A percentile compares a stretch with the other conserved stretches of the same genome.
Evolutionary conservation across 129 eudicot species (phyloP).

Genomic region (Cynara cardunculus): DNA sequence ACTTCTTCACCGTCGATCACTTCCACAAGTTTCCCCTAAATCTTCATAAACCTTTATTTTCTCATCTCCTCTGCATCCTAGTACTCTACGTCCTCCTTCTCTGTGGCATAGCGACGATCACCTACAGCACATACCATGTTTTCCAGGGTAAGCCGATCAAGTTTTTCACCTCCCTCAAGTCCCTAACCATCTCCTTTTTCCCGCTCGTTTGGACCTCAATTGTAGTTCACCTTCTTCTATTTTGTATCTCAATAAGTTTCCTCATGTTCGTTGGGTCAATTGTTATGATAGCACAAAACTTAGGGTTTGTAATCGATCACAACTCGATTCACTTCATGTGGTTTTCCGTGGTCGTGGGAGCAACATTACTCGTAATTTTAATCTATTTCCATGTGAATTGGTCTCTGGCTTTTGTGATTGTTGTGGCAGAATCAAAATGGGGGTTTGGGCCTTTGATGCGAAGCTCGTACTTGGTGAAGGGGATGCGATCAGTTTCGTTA

Average conservation of each 20-base stretch:
- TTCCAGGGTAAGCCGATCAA: constrained; percentile 47
- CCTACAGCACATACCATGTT: constrained; percentile 45
- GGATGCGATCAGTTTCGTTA: constrained; percentile 37
- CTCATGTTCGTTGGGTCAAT: not conserved
- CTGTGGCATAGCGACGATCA: constrained; percentile 36
- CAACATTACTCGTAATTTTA: not conserved
- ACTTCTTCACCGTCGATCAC: not conserved
- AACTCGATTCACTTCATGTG: constrained; percentile 9
- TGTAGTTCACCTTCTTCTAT: not conserved
- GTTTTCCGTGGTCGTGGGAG: not conserved
- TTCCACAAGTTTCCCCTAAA: not conserved
- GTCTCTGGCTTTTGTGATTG: constrained; percentile 37
- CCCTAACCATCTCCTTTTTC: constrained; percentile 28
- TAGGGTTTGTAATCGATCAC: constrained; percentile 26
- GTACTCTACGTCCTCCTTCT: constrained; percentile 21
- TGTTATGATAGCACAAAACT: not conserved
- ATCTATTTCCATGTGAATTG: constrained; percentile 41
- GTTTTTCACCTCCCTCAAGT: constrained; percentile 34
- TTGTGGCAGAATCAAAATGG: constrained; percentile 52
- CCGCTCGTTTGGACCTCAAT: constrained; percentile 36
- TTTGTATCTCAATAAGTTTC: not conserved
- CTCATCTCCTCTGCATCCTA: constrained; percentile 24
- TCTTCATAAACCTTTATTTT: not conserved
- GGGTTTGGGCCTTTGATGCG: constrained; percentile 41
- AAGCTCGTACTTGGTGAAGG: constrained; percentile 41